These are phyloP conservation scores for Sclerotinia sclerotiorum DNA, from an alignment of 2,329 filamentous ascomycete species.

Conservation along the genomic window DNA sequence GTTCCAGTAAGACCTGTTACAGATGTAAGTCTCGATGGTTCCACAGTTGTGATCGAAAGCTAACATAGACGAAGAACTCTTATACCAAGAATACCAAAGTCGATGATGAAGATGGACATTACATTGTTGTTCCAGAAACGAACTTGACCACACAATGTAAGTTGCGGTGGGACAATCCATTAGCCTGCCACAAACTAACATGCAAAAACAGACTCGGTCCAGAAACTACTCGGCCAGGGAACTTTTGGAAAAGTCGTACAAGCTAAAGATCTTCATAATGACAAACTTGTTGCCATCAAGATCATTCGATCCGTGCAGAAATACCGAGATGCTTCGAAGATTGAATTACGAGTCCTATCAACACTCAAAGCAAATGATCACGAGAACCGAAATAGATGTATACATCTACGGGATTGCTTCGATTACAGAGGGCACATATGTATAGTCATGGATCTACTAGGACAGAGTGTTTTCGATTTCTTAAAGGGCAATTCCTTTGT, in stretches of 20 bases:
- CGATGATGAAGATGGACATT: slow-evolving; percentile 96
- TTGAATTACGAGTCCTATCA: slow-evolving; percentile 88
- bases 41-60: slow-evolving; percentile 24
- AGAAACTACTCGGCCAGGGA: slow-evolving; percentile 88
- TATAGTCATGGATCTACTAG: slow-evolving; percentile 73
- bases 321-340: slow-evolving; percentile 92
- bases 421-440: slow-evolving; percentile 97
- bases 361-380: slow-evolving; percentile 90
- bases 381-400: slow-evolving; percentile 91
- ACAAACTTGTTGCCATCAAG: slow-evolving; percentile 85
- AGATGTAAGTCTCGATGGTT: slow-evolving; percentile 54
- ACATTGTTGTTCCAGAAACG: slow-evolving; percentile 85
- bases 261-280: slow-evolving; percentile 72
- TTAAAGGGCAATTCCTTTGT: slow-evolving; percentile 94
- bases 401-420: slow-evolving; percentile 94
- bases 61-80: slow-evolving; percentile 37
- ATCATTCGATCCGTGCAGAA: slow-evolving; percentile 98
- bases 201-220: slow-evolving; percentile 69
- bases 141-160: slow-evolving; percentile 86
- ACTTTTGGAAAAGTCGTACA: slow-evolving; percentile 99
- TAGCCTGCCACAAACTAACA: slow-evolving; percentile 2
- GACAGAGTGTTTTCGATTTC: slow-evolving; percentile 98
- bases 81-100: slow-evolving; percentile 67
- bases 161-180: slow-evolving; percentile 42
- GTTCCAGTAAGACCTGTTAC: slow-evolving; percentile 62